Evolutionary conservation across 1,284 basidiomycete genomes (phyloP), one percentile per base, ranked within the genome.

Genomic region (Albatrellus sp.): DNA sequence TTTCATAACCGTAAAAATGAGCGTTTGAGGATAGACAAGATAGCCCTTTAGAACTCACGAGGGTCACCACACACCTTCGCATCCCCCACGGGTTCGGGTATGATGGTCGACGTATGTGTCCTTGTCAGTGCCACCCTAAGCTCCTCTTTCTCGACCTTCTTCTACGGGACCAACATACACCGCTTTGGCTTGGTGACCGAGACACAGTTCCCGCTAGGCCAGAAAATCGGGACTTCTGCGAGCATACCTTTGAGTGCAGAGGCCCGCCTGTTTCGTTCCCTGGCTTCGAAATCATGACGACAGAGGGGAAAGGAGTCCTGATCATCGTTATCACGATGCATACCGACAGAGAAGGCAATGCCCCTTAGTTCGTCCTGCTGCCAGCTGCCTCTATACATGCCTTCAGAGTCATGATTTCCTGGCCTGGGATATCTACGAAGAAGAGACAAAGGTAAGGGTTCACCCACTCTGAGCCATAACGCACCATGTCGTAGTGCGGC

Each of bases 311-410:
- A 43, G 37, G 42, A 36, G 31, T 12, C 12, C 33, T 19, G 46
- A 40, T 29, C 11, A 36, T 30, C 30, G 43, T 16, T 13, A 43
- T 43, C 19, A 29, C 28, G 30, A 46, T 16, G 40, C 20, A 11
- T 31, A 37, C 35, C 41, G 32, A 48, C 48, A 42, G 40, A 42
- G 35, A 32, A n/a, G 19, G 37, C 46, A 56, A 37, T 55, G 80
- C 79, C 70, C 69, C 79, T 90, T 35, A 92, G 64, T 0, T 79
- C 76, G 17, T 77, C 79, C 55, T 89, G 84, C 60, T 91, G 89
- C 69, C 80, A 85, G 60, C 92, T 94, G 53, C 80, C 82, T 68
- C 90, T 92, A 70, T 91, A 93, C 60, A 83, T 85, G 84, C 82
- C 49, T 75, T 76, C 14, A 94, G 69, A 0, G 73, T 71, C 71